These are phyloP conservation scores for Colletotrichum sp. DNA, from an alignment of 2,329 filamentous ascomycete genomes.

Conservation along the genomic window DNA sequence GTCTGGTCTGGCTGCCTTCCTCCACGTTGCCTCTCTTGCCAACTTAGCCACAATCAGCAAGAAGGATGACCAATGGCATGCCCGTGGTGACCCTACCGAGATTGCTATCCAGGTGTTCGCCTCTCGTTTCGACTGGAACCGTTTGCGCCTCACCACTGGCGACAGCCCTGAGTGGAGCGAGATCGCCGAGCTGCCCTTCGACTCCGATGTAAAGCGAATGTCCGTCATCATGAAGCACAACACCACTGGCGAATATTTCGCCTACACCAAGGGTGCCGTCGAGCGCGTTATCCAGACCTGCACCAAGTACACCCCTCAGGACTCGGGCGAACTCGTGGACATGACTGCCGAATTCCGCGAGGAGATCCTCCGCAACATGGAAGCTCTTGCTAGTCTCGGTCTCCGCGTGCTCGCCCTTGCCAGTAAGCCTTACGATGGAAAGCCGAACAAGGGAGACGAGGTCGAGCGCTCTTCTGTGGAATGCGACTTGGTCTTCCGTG, in stretches of 20 bases:
- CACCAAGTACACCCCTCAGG: constrained; percentile 40
- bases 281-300: constrained; percentile 70
- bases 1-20: constrained; percentile 47
- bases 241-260: constrained; percentile 32
- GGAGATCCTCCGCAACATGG: constrained; percentile 68
- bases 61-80: constrained; percentile 52
- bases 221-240: constrained; percentile 18
- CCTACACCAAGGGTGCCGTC: constrained; percentile 69
- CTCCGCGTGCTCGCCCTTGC: constrained; percentile 73
- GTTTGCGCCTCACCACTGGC: constrained; percentile 43
- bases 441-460: not conserved
- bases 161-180: constrained; percentile 53
- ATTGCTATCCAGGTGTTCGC: constrained; percentile 73
- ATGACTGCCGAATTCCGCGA: constrained; percentile 57
- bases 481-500: constrained; percentile 15
- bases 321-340: constrained; percentile 32
- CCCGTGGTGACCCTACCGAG: constrained; percentile 67
- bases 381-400: constrained; percentile 64
- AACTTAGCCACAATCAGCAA: constrained; percentile 63
- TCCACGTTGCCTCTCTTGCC: constrained; percentile 61
- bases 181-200: constrained; percentile 50
- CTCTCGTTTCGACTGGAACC: constrained; percentile 63
- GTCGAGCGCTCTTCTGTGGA: not conserved
- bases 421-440: constrained; percentile 39
- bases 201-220: constrained; percentile 23